Percentiles rank a stretch among this genome's conserved stretches.
Conservation (phyloP, 345 rosid genomes). For the Ailanthus altissimus region DNA sequence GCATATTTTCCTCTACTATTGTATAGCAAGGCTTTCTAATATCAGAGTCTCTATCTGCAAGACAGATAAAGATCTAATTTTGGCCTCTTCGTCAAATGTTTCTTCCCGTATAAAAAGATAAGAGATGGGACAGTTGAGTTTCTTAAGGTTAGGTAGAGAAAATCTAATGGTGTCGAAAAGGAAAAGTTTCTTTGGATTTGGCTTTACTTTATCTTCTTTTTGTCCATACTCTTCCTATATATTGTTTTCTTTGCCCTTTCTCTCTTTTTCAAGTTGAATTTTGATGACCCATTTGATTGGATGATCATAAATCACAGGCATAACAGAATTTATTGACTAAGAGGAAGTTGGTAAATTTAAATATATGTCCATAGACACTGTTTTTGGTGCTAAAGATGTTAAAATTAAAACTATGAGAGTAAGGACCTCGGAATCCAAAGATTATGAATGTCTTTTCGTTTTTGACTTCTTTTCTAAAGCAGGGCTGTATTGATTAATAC, state of each 20-base stretch:
- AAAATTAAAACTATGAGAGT: slow-evolving; percentile 3
- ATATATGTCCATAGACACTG: neutral
- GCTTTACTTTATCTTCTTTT: slow-evolving; percentile 18
- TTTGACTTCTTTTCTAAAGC: slow-evolving; percentile 50
- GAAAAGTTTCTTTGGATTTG: slow-evolving; percentile 18
- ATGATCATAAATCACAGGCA: slow-evolving; percentile 19
- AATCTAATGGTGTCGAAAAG: slow-evolving; percentile 28
- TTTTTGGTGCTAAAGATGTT: neutral
- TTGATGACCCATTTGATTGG: slow-evolving; percentile 25
- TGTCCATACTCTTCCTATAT: slow-evolving; percentile 10
- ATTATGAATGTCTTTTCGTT: slow-evolving; percentile 15
- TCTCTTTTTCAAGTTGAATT: slow-evolving; percentile 7
- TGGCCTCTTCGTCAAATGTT: slow-evolving; percentile 15
- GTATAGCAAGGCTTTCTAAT: neutral
- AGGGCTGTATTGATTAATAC: slow-evolving; percentile 41
- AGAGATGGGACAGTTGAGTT: slow-evolving; percentile 30
- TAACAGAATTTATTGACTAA: neutral
- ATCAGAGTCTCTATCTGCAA: slow-evolving; percentile 21
- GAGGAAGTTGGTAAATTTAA: neutral
- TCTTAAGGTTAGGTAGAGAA: slow-evolving; percentile 15
- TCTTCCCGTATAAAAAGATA: slow-evolving; percentile 16
- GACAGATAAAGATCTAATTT: slow-evolving; percentile 20
- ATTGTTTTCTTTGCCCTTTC: neutral
- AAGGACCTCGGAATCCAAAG: slow-evolving; percentile 31
- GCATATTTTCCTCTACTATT: slow-evolving; percentile 32